phyloP scores from a whole-genome alignment of 495 filamentous ascomycete species.

The Zalerion maritima region DNA sequence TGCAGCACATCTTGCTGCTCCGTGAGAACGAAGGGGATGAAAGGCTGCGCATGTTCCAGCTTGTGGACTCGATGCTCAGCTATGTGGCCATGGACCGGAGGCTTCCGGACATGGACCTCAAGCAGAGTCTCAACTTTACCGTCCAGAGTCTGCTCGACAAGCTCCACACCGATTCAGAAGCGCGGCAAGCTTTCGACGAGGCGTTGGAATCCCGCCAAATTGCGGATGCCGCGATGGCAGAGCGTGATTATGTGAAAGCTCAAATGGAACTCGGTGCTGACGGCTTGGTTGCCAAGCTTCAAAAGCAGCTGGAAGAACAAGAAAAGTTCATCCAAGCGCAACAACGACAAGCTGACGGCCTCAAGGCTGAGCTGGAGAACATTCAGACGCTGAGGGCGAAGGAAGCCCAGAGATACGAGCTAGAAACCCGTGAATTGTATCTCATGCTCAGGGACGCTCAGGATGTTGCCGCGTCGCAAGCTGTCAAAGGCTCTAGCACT shows the following conservation, averaged over 20 bases:
- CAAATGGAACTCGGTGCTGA: conserved; percentile 87
- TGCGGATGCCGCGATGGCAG: conserved; percentile 87
- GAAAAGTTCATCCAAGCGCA: conserved; percentile 79
- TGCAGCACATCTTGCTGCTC: conserved; percentile 91
- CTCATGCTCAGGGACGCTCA: conserved; percentile 97
- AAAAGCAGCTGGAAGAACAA: conserved; percentile 88
- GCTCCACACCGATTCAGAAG: conserved; percentile 91
- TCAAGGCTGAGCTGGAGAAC: conserved; percentile 81
- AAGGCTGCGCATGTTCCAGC: conserved; percentile 88
- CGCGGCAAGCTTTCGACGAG: conserved; percentile 79
- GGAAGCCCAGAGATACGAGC: conserved; percentile 85
- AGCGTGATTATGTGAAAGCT: conserved; percentile 91
- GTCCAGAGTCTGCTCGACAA: conserved; percentile 90
- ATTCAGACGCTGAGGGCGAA: conserved; percentile 75
- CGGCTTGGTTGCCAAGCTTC: conserved; percentile 81
- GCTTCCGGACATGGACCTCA: conserved; percentile 90
- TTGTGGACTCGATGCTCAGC: conserved; percentile 94
- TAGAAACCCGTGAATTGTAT: conserved; percentile 92
- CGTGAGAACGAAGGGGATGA: conserved; percentile 89
- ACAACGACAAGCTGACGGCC: conserved; percentile 63
- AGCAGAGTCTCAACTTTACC: conserved; percentile 92
- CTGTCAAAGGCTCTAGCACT: conserved; percentile 49
- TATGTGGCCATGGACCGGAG: conserved; percentile 98
- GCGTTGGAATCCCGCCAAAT: conserved; percentile 77
- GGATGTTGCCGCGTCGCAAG: conserved; percentile 79